Conservation (phyloP, 1,284 basidiomycete species). For the Xerocomus cyaneibrunnescens region DNA sequence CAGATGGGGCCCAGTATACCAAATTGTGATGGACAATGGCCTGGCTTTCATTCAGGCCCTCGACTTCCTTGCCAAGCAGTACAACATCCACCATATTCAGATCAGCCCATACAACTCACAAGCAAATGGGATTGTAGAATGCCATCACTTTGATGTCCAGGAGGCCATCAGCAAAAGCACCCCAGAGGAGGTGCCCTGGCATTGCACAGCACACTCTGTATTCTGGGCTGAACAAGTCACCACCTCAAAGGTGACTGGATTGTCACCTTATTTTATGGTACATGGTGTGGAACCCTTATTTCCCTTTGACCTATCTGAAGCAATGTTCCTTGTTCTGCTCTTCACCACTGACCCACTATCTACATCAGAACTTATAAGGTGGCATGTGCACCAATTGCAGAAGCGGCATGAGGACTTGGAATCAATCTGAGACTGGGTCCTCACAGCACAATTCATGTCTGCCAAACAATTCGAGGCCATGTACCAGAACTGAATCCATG, state of each 20-base stretch:
- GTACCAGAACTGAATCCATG: background rate
- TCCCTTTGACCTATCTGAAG: background rate
- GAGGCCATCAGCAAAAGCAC: background rate
- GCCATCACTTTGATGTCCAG: background rate
- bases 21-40: background rate
- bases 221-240: too few relatives aligned
- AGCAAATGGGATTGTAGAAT: background rate
- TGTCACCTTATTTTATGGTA: background rate
- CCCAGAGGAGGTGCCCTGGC: background rate
- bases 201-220: too few relatives aligned
- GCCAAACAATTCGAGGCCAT: background rate
- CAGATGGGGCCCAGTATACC: background rate
- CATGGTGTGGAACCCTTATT: background rate
- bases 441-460: background rate
- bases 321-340: background rate
- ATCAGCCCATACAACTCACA: background rate
- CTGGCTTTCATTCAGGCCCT: background rate
- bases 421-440: background rate
- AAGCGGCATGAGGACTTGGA: background rate
- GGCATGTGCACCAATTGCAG: too few relatives aligned
- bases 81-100: background rate
- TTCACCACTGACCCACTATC: too few relatives aligned
- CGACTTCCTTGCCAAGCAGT: background rate
- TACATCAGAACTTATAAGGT: too few relatives aligned
- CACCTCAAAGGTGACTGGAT: too few relatives aligned